Evolutionary conservation across 768 basidiomycete genomes (phyloP), one percentile per base, ranked within the genome.

Genomic region (Termitomyces sp.): DNA sequence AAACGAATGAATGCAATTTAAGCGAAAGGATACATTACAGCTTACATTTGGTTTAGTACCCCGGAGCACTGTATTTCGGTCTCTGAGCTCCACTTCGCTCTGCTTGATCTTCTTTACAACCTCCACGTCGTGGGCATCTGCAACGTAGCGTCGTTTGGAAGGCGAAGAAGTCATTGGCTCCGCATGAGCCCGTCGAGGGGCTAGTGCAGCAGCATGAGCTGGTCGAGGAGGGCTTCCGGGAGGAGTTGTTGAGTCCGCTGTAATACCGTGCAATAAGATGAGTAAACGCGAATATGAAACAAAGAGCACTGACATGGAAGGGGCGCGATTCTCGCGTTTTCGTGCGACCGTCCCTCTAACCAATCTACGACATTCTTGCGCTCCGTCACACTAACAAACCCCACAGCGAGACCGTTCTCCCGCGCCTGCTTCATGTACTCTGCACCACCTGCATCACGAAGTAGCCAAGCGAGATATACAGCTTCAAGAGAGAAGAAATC

Each of bases 391-490:
- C 88, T 85, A 38, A 98, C 91, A 66, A 93, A 80, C 0, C 87
- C 87, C 38, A 84, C 79, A 2, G 82, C 75, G 30, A 93, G 71
- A 1, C 90, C 88, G 42, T 78, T 78, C 64, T 89, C 88, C 53
- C 90, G 77, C 2, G 87, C 86, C 62, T 89, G 85, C 65, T 86
- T 88, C 82, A 96, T 84, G 71, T 98, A 98, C 60, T 95, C 92
- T 15, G 87, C 89, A 30, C 84, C 83, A 0, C 83, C 76, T 0
- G 83, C 81, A 66, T 91, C 89, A 45, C 82, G 76, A 32, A 88
- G 76, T 3, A 85, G 72, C 88, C 87, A 98, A 28, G 88, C 87
- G n/a, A 95, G 76, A 62, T 90, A 87, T 9, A 98, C 75, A 1
- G 92, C 88, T 51, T 90, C 88, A 14, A 94, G 70, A 10, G 88